A percentile compares a stretch with the other conserved stretches of the same genome.
Evolutionary conservation across 1,284 basidiomycete genomes (phyloP).

Genomic region (Ustilago lituana): DNA sequence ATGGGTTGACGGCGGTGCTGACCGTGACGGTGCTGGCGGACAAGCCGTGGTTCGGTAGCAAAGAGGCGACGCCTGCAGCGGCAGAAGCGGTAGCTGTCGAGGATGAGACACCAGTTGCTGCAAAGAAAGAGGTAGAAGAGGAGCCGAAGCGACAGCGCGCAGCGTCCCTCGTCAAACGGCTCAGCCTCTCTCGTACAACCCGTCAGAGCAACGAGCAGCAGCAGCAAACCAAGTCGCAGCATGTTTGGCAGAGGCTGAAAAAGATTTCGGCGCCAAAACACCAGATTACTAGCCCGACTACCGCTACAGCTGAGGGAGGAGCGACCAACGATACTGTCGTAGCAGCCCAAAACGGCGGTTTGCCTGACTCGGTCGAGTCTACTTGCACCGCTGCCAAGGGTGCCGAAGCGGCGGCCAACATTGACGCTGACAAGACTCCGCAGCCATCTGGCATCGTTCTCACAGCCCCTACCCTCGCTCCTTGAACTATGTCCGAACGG

Average conservation of each 20-base stretch:
- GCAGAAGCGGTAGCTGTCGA: not conserved
- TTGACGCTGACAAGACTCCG: conserved; percentile 1
- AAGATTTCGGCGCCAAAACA: conserved; percentile 12
- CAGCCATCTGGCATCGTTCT: not conserved
- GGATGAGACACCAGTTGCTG: not conserved
- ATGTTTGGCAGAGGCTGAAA: conserved; percentile 23
- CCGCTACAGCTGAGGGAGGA: too few species aligned
- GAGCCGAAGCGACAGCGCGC: conserved; percentile 2
- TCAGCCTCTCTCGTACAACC: conserved; percentile 5
- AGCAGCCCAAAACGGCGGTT: not conserved
- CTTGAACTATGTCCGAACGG: too few species aligned
- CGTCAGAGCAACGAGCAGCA: conserved; percentile 11
- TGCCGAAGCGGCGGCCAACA: not conserved
- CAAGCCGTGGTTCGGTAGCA: conserved; percentile 6
- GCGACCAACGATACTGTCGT: not conserved
- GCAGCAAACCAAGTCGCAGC: not conserved
- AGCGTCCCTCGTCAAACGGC: conserved; percentile 6
- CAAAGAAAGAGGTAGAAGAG: not conserved
- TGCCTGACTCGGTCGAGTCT: conserved; percentile 2
- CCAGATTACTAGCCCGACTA: not conserved
- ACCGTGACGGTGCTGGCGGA: conserved; percentile 37
- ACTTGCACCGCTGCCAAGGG: conserved; percentile 3
- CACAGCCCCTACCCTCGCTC: conserved; percentile 3
- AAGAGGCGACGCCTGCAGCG: not conserved
- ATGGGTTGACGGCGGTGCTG: conserved; percentile 55